Conservation (phyloP, 495 filamentous ascomycete species). For the Xylaria castorea region DNA sequence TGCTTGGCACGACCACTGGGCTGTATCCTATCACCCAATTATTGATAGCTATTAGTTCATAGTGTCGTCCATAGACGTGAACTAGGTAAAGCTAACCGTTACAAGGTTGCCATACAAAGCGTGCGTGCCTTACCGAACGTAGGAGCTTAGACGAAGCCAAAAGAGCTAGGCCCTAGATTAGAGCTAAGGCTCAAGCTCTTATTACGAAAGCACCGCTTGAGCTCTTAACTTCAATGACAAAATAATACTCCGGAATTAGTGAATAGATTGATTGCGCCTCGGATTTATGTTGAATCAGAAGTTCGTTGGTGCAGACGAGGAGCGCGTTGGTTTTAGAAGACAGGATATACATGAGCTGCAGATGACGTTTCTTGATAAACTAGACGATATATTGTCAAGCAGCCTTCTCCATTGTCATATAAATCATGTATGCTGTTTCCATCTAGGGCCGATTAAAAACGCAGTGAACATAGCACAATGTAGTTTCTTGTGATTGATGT, state of each 20-base stretch:
- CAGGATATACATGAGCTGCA: background rate
- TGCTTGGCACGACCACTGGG: background rate
- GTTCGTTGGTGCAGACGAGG: background rate
- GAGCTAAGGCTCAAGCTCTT: background rate
- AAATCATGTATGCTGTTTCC: background rate
- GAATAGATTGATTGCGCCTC: background rate
- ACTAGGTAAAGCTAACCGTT: background rate
- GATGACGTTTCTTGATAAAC: background rate
- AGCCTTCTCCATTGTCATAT: background rate
- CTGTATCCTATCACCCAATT: background rate
- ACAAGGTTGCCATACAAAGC: background rate
- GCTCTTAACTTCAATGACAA: background rate
- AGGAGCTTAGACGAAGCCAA: background rate
- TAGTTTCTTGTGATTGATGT: background rate
- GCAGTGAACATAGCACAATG: background rate
- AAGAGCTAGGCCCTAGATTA: background rate
- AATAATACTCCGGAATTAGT: background rate
- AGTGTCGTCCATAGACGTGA: background rate
- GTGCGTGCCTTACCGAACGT: background rate
- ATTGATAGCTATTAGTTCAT: background rate
- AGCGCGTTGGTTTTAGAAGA: background rate
- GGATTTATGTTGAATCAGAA: background rate
- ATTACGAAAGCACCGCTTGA: background rate
- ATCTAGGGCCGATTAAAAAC: background rate
- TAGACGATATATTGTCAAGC: background rate